A percentile compares a stretch with the other conserved stretches of the same genome.
These are phyloP conservation scores for Fusarium pseudocircinatum DNA, from an alignment of 2,329 filamentous ascomycete species.

Conservation along the genomic window DNA sequence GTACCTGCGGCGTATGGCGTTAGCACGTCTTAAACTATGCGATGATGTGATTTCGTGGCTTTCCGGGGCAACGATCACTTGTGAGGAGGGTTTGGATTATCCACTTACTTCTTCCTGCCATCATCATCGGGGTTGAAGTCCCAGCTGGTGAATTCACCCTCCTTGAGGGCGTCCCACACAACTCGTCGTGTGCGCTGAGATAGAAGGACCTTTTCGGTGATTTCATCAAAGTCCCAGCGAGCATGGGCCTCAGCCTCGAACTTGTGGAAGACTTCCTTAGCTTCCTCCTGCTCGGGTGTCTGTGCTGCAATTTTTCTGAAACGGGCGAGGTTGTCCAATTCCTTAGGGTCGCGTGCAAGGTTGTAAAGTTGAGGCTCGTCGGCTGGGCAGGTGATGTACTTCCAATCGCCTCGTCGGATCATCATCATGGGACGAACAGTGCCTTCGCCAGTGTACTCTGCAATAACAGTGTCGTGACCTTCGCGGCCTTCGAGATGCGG, in stretches of 20 bases:
- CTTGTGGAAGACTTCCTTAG: constrained; percentile 63
- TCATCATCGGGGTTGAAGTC: constrained; percentile 82
- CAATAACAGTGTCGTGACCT: constrained; percentile 88
- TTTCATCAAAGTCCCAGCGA: constrained; percentile 83
- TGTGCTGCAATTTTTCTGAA: constrained; percentile 52
- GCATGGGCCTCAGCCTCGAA: constrained; percentile 78
- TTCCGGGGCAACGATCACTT: constrained; percentile 2
- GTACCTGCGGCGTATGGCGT: constrained; percentile 65
- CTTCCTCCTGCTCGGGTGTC: constrained; percentile 57
- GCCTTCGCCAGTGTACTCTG: constrained; percentile 94
- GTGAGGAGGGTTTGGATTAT: not conserved
- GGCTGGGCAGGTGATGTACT: constrained; percentile 86
- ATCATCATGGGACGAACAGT: constrained; percentile 91
- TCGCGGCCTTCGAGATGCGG: constrained; percentile 74
- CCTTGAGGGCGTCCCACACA: constrained; percentile 81
- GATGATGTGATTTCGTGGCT: constrained; percentile 42
- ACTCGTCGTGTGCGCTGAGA: constrained; percentile 83
- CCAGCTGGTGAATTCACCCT: constrained; percentile 83
- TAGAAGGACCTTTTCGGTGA: constrained; percentile 77
- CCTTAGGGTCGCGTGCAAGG: constrained; percentile 76
- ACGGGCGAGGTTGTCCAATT: constrained; percentile 77
- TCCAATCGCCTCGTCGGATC: constrained; percentile 90
- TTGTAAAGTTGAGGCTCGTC: constrained; percentile 89
- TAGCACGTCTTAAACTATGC: constrained; percentile 43
- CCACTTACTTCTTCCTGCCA: constrained; percentile 69